These are phyloP conservation scores for Colletotrichum tanaceti DNA, from an alignment of 2,329 filamentous ascomycete species.

Conservation along the genomic window DNA sequence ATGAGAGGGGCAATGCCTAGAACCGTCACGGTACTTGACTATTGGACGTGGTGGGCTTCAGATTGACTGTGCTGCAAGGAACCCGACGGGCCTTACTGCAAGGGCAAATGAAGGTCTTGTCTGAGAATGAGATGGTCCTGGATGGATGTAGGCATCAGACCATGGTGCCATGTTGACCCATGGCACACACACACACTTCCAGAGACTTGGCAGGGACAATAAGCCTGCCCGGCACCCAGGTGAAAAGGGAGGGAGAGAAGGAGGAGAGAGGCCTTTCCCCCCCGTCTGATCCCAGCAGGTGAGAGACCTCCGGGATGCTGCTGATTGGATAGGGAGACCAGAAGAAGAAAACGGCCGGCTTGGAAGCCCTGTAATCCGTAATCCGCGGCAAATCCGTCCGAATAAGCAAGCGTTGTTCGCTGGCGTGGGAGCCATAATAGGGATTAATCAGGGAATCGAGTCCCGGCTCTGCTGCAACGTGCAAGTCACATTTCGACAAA, in stretches of 20 bases:
- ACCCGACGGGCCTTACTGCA: conserved; percentile 28
- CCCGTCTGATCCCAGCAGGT: too few species aligned
- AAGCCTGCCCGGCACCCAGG: not conserved
- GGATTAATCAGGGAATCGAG: not conserved
- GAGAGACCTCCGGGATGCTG: not conserved
- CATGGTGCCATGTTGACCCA: too few species aligned
- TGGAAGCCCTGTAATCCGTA: conserved; percentile 25
- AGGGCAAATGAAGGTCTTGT: conserved; percentile 30
- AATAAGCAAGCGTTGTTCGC: conserved; percentile 31
- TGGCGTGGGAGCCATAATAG: conserved; percentile 4
- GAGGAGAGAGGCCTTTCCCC: too few species aligned
- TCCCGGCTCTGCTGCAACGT: conserved; percentile 15
- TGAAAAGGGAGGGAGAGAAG: conserved; percentile 30
- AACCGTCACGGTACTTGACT: not conserved
- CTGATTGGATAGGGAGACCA: conserved; percentile 1
- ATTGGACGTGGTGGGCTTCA: conserved; percentile 21
- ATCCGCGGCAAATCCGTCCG: conserved; percentile 1
- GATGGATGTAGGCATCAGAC: conserved; percentile 30
- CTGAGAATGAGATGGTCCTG: too few species aligned
- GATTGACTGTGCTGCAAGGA: conserved; percentile 36
- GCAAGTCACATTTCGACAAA: conserved; percentile 35
- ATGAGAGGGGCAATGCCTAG: conserved; percentile 10
- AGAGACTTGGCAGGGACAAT: conserved; percentile 31
- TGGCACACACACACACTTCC: conserved; percentile 8
- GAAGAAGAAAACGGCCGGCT: conserved; percentile 22